Percentiles rank a stretch among this genome's conserved stretches.
Conservation (phyloP, 2,329 filamentous ascomycete species). For the Chrysoporthe austroafricana region DNA sequence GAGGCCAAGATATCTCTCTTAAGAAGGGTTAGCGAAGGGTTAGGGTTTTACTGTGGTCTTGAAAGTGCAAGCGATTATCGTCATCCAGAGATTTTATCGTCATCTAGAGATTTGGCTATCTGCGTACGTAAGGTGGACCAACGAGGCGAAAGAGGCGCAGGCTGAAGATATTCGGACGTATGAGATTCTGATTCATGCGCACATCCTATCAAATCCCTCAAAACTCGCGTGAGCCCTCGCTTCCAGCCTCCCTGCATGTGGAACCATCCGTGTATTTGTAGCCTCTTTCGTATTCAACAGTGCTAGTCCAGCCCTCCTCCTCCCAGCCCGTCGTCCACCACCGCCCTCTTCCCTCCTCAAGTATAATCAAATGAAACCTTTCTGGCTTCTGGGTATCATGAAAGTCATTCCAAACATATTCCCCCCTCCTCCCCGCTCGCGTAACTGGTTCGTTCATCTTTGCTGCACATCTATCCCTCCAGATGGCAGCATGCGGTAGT, state of each 20-base stretch:
- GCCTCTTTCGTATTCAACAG: background rate
- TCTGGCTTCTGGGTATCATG: slow-evolving; percentile 25
- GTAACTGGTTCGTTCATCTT: too few relatives aligned
- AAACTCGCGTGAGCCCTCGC: too few relatives aligned
- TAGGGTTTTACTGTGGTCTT: background rate
- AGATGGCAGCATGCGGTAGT: background rate
- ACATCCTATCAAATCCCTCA: too few relatives aligned
- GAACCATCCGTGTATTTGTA: too few relatives aligned
- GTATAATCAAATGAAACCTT: slow-evolving; percentile 20
- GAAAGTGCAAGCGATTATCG: too few relatives aligned
- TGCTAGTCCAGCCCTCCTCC: background rate
- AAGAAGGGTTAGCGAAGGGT: background rate
- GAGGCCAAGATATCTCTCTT: background rate
- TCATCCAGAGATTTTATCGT: too few relatives aligned
- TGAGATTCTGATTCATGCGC: too few relatives aligned
- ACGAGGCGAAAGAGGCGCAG: too few relatives aligned
- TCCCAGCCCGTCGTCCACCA: background rate
- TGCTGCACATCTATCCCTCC: background rate
- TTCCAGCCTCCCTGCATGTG: background rate
- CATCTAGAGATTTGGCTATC: too few relatives aligned
- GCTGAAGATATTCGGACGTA: too few relatives aligned
- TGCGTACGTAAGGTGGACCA: too few relatives aligned
- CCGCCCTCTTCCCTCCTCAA: background rate
- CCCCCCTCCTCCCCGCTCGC: too few relatives aligned
- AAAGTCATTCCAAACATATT: slow-evolving; percentile 13